Conservation (phyloP, 2,329 filamentous ascomycete species). For the Colletotrichum limetticola region DNA sequence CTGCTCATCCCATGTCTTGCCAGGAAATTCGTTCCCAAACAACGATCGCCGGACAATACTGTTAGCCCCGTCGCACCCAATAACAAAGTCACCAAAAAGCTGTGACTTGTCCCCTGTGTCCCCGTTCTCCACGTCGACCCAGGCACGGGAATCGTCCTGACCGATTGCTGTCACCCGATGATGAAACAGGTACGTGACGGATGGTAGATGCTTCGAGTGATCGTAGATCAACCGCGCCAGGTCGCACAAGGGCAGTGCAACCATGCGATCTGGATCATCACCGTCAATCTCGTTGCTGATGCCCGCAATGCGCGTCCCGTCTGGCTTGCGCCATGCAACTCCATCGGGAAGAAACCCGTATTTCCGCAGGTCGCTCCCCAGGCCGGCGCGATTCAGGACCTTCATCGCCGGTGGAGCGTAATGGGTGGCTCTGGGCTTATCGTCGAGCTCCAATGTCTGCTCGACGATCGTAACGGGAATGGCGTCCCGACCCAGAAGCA, state of each 20-base stretch:
- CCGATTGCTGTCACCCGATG: slow-evolving; percentile 57
- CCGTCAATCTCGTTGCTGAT: slow-evolving; percentile 48
- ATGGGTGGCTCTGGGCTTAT: slow-evolving; percentile 70
- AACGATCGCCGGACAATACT: slow-evolving; percentile 58
- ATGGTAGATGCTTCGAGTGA: slow-evolving; percentile 46
- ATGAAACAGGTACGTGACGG: slow-evolving; percentile 53
- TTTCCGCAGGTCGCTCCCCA: slow-evolving; percentile 56
- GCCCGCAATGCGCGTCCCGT: slow-evolving; percentile 48
- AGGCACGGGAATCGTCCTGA: slow-evolving; percentile 56
- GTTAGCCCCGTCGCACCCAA: slow-evolving; percentile 66
- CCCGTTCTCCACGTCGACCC: slow-evolving; percentile 52
- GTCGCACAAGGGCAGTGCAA: slow-evolving; percentile 52
- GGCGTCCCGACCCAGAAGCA: slow-evolving; percentile 61
- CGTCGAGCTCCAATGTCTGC: slow-evolving; percentile 61
- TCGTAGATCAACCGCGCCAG: slow-evolving; percentile 54
- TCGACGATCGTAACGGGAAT: slow-evolving; percentile 67
- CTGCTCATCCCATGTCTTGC: slow-evolving; percentile 67
- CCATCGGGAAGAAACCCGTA: slow-evolving; percentile 50
- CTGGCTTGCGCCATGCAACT: slow-evolving; percentile 51
- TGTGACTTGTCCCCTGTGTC: slow-evolving; percentile 44
- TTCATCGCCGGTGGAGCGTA: slow-evolving; percentile 68
- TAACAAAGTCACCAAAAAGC: slow-evolving; percentile 60
- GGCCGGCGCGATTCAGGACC: slow-evolving; percentile 66
- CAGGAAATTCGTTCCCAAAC: slow-evolving; percentile 65
- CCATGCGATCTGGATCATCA: slow-evolving; percentile 51